Evolutionary conservation across 1,284 basidiomycete genomes (phyloP).

Genomic region (Fomitiporia mediterranea): DNA sequence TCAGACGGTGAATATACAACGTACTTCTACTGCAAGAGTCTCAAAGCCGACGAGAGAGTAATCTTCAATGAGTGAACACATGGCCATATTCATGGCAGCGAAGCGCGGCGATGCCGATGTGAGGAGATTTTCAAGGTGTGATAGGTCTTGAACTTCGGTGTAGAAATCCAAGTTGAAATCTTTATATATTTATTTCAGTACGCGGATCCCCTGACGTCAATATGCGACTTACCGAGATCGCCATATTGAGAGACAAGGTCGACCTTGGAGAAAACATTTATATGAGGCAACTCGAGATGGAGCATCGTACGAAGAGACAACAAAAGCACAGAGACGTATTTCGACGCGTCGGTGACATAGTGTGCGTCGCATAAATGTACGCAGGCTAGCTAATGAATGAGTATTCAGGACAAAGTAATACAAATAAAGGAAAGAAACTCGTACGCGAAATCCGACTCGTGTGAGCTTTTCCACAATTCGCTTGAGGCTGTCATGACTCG

Average conservation of each 20-base stretch:
- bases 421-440: slow-evolving; percentile 31
- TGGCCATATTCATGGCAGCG: slow-evolving; percentile 78
- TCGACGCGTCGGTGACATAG: slow-evolving; percentile 93
- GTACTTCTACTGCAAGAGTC: slow-evolving; percentile 90
- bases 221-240: slow-evolving; percentile 63
- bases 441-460: slow-evolving; percentile 82
- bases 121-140: slow-evolving; percentile 79
- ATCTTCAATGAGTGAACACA: slow-evolving; percentile 91
- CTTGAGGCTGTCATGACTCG: slow-evolving; percentile 89
- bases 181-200: slow-evolving; percentile 31
- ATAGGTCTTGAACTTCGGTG: slow-evolving; percentile 95
- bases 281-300: slow-evolving; percentile 94
- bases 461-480: slow-evolving; percentile 68
- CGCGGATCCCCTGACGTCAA: slow-evolving; percentile 11
- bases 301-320: slow-evolving; percentile 95
- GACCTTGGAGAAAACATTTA: slow-evolving; percentile 96
- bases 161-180: slow-evolving; percentile 98
- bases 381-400: slow-evolving; percentile 71
- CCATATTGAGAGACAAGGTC: slow-evolving; percentile 87
- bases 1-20: slow-evolving; percentile 21
- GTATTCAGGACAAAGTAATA: slow-evolving; percentile 23
- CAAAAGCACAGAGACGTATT: slow-evolving; percentile 91
- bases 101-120: slow-evolving; percentile 64
- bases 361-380: slow-evolving; percentile 96
- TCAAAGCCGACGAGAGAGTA: slow-evolving; percentile 95